A percentile compares a stretch with the other conserved stretches of the same genome.
phyloP scores from a whole-genome alignment of 768 basidiomycete genomes.

The Leccinum subgranulosum region DNA sequence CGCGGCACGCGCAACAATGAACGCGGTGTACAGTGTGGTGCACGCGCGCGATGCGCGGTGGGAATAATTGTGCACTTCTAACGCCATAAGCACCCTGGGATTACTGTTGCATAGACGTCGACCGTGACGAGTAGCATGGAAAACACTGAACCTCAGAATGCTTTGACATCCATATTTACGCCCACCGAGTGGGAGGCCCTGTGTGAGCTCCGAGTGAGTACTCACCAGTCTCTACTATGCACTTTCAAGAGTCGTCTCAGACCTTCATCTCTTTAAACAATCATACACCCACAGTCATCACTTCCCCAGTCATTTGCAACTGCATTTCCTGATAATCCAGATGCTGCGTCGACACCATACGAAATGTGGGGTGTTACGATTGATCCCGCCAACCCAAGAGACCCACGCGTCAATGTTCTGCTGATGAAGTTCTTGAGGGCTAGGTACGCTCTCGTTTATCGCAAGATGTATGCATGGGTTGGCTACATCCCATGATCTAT shows the following conservation, averaged over 20 bases:
- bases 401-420: conserved; percentile 70
- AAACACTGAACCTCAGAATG: conserved; percentile 59
- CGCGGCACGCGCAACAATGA: too few relatives aligned
- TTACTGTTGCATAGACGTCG: too few relatives aligned
- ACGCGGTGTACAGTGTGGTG: too few relatives aligned
- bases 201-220: conserved; percentile 61
- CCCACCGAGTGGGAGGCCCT: conserved; percentile 70
- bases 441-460: conserved; percentile 14
- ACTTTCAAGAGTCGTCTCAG: neutral
- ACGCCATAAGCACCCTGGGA: too few relatives aligned
- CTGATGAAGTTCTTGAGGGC: conserved; percentile 83
- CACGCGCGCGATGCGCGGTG: too few relatives aligned
- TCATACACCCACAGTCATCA: conserved; percentile 22
- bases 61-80: too few relatives aligned
- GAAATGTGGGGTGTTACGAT: conserved; percentile 71
- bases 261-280: neutral
- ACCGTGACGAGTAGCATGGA: conserved; percentile 11
- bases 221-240: neutral
- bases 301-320: conserved; percentile 54
- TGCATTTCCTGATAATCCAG: conserved; percentile 57
- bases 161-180: conserved; percentile 67
- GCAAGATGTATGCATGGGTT: neutral
- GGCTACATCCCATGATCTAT: neutral
- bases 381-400: conserved; percentile 50
- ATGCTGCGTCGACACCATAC: conserved; percentile 50